Evolutionary conservation across 352 stramenopile genomes (phyloP).

Genomic region (Phytophthora europaea): DNA sequence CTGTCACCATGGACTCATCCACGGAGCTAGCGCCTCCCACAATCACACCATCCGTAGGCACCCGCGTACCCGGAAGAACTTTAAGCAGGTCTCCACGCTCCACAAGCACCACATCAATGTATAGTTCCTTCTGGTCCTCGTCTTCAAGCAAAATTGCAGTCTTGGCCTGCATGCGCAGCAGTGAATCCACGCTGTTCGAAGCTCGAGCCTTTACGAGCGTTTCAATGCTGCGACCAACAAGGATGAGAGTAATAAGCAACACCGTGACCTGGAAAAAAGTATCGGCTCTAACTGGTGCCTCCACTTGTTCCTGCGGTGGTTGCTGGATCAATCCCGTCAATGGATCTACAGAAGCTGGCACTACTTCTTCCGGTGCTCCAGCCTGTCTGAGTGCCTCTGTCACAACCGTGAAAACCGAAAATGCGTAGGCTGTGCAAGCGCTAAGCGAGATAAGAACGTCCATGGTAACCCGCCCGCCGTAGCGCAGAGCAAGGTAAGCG

Average conservation of each 20-base stretch:
- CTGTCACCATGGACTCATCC: conserved; percentile 86
- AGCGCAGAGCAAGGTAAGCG: conserved; percentile 66
- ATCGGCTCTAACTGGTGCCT: conserved; percentile 37
- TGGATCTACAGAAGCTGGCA: conserved; percentile 16
- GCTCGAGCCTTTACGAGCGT: conserved; percentile 75
- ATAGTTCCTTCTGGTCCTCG: conserved; percentile 57
- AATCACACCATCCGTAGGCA: conserved; percentile 82
- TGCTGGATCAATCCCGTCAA: conserved; percentile 7
- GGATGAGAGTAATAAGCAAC: conserved; percentile 74
- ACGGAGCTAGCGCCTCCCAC: conserved; percentile 71
- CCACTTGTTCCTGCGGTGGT: conserved; percentile 20
- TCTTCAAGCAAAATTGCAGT: conserved; percentile 91
- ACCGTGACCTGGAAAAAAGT: conserved; percentile 85
- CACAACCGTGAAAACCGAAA: conserved; percentile 57
- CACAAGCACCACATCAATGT: conserved; percentile 83
- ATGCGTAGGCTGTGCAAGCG: conserved; percentile 72
- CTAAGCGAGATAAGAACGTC: conserved; percentile 84
- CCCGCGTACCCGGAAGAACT: conserved; percentile 70
- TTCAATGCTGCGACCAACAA: conserved; percentile 84
- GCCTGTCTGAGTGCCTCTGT: conserved; percentile 17
- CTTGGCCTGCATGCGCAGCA: conserved; percentile 81
- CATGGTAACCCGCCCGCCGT: conserved; percentile 76
- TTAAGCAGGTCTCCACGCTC: conserved; percentile 77
- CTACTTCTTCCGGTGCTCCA: conserved; percentile 8
- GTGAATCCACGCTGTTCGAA: conserved; percentile 72